These are phyloP conservation scores for Ploettnerulaceae sp. DNA, from an alignment of 2,329 filamentous ascomycete genomes.

Conservation along the genomic window DNA sequence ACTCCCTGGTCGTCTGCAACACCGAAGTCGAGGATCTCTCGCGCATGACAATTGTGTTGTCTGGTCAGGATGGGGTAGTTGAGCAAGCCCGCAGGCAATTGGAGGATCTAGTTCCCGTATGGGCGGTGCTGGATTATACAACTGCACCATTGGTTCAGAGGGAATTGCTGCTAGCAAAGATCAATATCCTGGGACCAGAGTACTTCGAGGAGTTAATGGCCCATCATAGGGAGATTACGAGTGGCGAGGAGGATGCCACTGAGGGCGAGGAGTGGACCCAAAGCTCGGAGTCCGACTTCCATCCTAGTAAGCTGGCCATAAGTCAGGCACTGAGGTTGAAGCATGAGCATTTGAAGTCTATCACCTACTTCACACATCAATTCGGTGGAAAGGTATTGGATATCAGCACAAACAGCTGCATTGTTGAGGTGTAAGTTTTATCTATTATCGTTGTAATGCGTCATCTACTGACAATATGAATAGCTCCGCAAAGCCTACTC, in stretches of 20 bases:
- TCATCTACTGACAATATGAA: constrained; percentile 15
- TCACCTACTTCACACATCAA: constrained; percentile 94
- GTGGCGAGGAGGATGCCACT: constrained; percentile 33
- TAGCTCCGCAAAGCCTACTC: constrained; percentile 77
- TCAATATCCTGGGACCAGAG: constrained; percentile 94
- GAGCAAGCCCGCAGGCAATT: constrained; percentile 94
- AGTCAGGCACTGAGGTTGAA: constrained; percentile 93
- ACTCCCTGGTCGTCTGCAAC: constrained; percentile 94
- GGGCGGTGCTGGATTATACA: constrained; percentile 97
- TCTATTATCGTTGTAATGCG: not conserved
- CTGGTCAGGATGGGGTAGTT: constrained; percentile 92
- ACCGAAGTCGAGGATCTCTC: constrained; percentile 96
- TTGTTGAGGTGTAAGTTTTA: constrained; percentile 81
- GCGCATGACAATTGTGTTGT: constrained; percentile 97
- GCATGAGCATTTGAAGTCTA: constrained; percentile 93
- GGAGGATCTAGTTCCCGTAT: constrained; percentile 94
- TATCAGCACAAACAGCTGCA: constrained; percentile 97
- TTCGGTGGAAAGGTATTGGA: constrained; percentile 97
- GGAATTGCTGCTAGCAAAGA: constrained; percentile 89
- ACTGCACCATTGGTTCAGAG: constrained; percentile 88
- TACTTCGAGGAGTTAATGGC: constrained; percentile 96
- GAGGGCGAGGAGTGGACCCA: constrained; percentile 38
- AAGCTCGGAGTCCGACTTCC: constrained; percentile 58
- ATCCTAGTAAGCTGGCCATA: constrained; percentile 78
- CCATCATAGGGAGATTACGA: constrained; percentile 88